Conservation (phyloP, 23 red algal genomes). For the Gracilaria caudata region DNA sequence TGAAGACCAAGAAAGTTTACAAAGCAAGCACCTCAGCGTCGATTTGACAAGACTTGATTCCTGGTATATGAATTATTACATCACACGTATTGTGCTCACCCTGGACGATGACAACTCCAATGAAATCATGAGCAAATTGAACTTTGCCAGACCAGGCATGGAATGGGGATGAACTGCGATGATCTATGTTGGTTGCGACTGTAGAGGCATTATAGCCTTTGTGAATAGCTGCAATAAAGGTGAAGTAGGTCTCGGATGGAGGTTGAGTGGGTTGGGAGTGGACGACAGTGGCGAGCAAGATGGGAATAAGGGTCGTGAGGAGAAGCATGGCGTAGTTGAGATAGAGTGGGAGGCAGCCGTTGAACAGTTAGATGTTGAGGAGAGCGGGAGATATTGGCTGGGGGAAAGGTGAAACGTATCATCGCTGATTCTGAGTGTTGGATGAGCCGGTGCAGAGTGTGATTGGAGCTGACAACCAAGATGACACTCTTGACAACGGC, state of each 20-base stretch:
- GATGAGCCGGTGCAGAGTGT: too few relatives aligned
- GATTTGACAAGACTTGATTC: background rate
- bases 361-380: too few relatives aligned
- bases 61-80: background rate
- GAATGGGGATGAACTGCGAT: background rate
- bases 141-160: constrained; percentile 13
- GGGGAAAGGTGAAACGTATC: too few relatives aligned
- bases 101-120: background rate
- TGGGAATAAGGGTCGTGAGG: background rate
- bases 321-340: background rate
- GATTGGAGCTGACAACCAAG: too few relatives aligned
- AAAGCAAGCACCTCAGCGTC: constrained; percentile 1
- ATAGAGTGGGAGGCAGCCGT: too few relatives aligned
- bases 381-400: too few relatives aligned
- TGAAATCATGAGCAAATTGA: constrained; percentile 4
- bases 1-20: too few relatives aligned
- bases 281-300: background rate
- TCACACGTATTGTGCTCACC: constrained; percentile 6
- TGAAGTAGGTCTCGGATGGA: background rate
- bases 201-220: background rate
- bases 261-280: background rate
- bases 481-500: too few relatives aligned
- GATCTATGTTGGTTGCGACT: background rate
- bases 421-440: too few relatives aligned
- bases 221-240: constrained; percentile 3